A percentile compares a stretch with the other conserved stretches of the same genome.
These are phyloP conservation scores for Orychophragmus violaceus DNA, from an alignment of 345 rosid species.

Conservation along the genomic window DNA sequence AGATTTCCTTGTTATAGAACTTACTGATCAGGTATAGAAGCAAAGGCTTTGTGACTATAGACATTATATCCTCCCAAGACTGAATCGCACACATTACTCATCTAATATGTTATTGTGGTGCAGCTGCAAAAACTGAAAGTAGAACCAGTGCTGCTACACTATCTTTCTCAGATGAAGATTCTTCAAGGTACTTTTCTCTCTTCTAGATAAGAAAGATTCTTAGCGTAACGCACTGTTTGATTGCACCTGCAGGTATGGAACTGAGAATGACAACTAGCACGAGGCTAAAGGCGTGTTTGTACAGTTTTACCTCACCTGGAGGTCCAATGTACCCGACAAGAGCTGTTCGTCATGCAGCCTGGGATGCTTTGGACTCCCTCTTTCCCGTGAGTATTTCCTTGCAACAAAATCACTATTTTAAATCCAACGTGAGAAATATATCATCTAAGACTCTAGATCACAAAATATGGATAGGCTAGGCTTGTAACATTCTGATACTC, in stretches of 20 bases:
- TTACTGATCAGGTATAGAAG: slow-evolving; percentile 76
- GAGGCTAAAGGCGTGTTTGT: slow-evolving; percentile 83
- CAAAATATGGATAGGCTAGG: not conserved
- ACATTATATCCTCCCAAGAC: not conserved
- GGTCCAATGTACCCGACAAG: slow-evolving; percentile 99
- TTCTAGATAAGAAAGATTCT: slow-evolving; percentile 42
- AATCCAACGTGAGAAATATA: not conserved
- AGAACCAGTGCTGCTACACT: slow-evolving; percentile 92
- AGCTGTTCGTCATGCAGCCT: slow-evolving; percentile 96
- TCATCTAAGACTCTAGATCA: not conserved
- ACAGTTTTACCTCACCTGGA: slow-evolving; percentile 95
- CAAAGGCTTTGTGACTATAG: not conserved
- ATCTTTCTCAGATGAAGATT: slow-evolving; percentile 71
- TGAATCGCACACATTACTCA: not conserved
- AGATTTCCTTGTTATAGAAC: slow-evolving; percentile 88
- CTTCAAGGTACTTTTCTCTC: slow-evolving; percentile 57
- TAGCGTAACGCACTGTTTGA: not conserved
- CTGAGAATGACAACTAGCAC: slow-evolving; percentile 95
- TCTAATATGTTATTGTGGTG: not conserved
- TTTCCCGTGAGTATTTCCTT: slow-evolving; percentile 69
- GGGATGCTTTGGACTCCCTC: slow-evolving; percentile 90
- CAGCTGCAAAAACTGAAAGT: slow-evolving; percentile 97
- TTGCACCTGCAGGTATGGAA: slow-evolving; percentile 63
- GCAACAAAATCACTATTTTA: not conserved
- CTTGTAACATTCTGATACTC: not conserved